Percentiles rank a stretch among this genome's conserved stretches.
Conservation (phyloP, 768 basidiomycete species). For the Phlegmacium glaucopus region DNA sequence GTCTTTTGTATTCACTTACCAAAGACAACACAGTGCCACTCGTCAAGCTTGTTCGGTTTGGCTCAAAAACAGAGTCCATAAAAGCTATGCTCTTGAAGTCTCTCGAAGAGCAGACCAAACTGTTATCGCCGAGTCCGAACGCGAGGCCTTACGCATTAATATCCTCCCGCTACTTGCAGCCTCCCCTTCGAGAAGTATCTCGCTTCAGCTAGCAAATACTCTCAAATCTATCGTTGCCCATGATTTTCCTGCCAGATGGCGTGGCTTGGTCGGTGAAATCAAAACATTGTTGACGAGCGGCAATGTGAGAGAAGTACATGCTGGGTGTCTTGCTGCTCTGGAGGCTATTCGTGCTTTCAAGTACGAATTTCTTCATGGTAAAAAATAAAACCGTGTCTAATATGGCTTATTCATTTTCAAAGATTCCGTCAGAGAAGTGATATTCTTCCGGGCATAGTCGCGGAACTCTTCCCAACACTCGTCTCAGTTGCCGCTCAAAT, state of each 20-base stretch:
- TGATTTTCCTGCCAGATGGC: conserved; percentile 82
- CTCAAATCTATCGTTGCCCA: conserved; percentile 70
- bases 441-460: conserved; percentile 54
- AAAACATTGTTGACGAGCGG: conserved; percentile 59
- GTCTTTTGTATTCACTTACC: conserved; percentile 4
- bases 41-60: conserved; percentile 86
- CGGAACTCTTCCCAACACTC: conserved; percentile 69
- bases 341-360: conserved; percentile 79
- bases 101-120: conserved; percentile 54
- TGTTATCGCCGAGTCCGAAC: conserved; percentile 65
- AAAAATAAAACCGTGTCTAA: not conserved
- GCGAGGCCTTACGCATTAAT: conserved; percentile 63
- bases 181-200: conserved; percentile 63
- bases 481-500: conserved; percentile 72
- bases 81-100: conserved; percentile 54
- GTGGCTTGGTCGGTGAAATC: conserved; percentile 62
- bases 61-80: conserved; percentile 85
- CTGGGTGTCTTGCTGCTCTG: conserved; percentile 74
- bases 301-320: conserved; percentile 71
- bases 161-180: conserved; percentile 69
- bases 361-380: conserved; percentile 31
- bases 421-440: conserved; percentile 72
- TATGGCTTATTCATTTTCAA: not conserved
- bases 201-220: conserved; percentile 70
- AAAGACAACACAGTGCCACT: conserved; percentile 49